Evolutionary conservation across 306 rosid species (phyloP).

Genomic region (Argentina anserina): DNA sequence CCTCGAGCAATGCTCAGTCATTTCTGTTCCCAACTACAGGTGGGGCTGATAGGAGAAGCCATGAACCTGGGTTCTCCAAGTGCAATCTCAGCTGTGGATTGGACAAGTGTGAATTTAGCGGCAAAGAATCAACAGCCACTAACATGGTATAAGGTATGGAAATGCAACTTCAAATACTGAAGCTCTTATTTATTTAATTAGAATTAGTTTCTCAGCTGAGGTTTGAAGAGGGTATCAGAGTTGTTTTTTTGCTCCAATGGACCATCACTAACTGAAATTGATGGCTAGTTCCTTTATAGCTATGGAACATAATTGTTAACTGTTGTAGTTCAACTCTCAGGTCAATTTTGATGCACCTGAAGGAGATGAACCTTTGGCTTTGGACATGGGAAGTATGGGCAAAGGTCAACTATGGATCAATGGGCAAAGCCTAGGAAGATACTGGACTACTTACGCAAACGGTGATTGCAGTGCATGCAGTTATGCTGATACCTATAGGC

Average conservation of each 20-base stretch:
- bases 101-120: constrained; percentile 43
- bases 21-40: constrained; percentile 23
- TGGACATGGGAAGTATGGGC: constrained; percentile 80
- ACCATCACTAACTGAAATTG: background rate
- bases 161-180: background rate
- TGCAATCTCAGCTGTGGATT: constrained; percentile 47
- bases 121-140: constrained; percentile 50
- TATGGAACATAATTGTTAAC: background rate
- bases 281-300: background rate
- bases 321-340: constrained; percentile 31
- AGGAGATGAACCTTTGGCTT: constrained; percentile 75
- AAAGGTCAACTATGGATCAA: constrained; percentile 89
- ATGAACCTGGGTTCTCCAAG: constrained; percentile 40
- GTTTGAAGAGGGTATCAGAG: background rate
- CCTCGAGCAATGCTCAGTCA: constrained; percentile 5
- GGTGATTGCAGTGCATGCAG: constrained; percentile 58
- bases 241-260: background rate
- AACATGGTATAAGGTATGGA: constrained; percentile 56
- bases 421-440: constrained; percentile 77
- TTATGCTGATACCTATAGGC: constrained; percentile 60
- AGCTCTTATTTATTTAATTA: background rate
- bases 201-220: background rate
- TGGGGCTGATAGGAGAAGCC: constrained; percentile 50
- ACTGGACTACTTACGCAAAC: constrained; percentile 65
- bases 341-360: constrained; percentile 52